Evolutionary conservation across 208 protist species (phyloP).

Genomic region (Trypanosoma grayi): DNA sequence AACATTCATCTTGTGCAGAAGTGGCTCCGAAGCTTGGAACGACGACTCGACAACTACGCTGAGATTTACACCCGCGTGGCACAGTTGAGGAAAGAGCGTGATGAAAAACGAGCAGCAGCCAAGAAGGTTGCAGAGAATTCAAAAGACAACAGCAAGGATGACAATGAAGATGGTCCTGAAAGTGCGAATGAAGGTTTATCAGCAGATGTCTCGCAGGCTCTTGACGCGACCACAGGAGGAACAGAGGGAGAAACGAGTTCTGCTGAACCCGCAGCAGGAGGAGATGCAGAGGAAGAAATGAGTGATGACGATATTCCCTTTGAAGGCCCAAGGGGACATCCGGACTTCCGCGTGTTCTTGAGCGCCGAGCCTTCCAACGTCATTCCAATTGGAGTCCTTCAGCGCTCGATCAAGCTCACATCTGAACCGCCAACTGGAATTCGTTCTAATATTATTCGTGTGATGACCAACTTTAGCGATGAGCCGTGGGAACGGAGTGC

Average conservation of each 20-base stretch:
- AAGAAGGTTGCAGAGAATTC: conserved; percentile 6
- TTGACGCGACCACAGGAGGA: conserved; percentile 5
- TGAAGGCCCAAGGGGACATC: conserved; percentile 90
- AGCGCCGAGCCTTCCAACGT: conserved; percentile 95
- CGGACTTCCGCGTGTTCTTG: conserved; percentile 97
- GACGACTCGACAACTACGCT: conserved; percentile 93
- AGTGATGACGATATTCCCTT: conserved; percentile 89
- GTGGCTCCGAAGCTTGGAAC: conserved; percentile 97
- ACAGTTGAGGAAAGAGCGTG: conserved; percentile 83
- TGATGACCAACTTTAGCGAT: conserved; percentile 95
- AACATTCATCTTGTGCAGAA: conserved; percentile 98
- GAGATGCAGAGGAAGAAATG: conserved; percentile 27
- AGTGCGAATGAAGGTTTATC: conserved; percentile 6
- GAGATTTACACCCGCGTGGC: conserved; percentile 91
- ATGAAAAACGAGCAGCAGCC: conserved; percentile 66
- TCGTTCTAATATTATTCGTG: conserved; percentile 96
- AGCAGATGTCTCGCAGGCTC: conserved; percentile 11
- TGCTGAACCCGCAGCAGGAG: conserved; percentile 7
- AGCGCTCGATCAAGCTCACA: conserved; percentile 98
- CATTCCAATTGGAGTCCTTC: conserved; percentile 97
- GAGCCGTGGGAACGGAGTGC: conserved; percentile 95
- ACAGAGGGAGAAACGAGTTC: no score
- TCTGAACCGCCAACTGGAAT: conserved; percentile 98
- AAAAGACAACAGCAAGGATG: conserved; percentile 1
- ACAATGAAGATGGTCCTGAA: conserved; percentile 24